Evolutionary conservation across 257 asterid genomes (phyloP).

Genomic region (Solanum medicagineum): DNA sequence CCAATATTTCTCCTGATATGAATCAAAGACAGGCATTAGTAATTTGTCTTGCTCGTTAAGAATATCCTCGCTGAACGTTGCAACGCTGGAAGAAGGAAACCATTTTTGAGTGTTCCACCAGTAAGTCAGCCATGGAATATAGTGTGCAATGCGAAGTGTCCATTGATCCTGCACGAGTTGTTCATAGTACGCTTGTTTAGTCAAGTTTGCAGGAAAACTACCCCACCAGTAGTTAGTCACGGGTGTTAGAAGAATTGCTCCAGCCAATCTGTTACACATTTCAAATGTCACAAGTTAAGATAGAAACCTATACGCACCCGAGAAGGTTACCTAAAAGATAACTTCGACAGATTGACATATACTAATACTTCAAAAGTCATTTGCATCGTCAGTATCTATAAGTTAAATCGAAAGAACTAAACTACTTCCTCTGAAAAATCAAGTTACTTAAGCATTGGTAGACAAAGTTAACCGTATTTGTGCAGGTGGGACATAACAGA

Average conservation of each 20-base stretch:
- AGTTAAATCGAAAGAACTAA: not conserved
- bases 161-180: slow-evolving; percentile 60
- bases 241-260: slow-evolving; percentile 67
- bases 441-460: not conserved
- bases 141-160: slow-evolving; percentile 66
- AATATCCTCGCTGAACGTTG: slow-evolving; percentile 15
- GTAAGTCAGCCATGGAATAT: slow-evolving; percentile 73
- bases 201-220: slow-evolving; percentile 60
- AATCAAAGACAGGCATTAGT: slow-evolving; percentile 18
- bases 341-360: not conserved
- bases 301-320: not conserved
- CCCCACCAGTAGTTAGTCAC: slow-evolving; percentile 84
- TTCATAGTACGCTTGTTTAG: slow-evolving; percentile 28
- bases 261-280: slow-evolving; percentile 62
- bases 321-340: not conserved
- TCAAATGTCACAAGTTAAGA: not conserved
- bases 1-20: not conserved
- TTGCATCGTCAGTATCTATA: not conserved
- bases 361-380: not conserved
- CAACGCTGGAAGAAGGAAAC: slow-evolving; percentile 36
- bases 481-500: not conserved
- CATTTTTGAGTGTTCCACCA: slow-evolving; percentile 92
- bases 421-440: not conserved
- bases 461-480: not conserved
- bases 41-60: slow-evolving; percentile 41